Base-by-base conservation (phyloP, 148 eudicot species). In the Beta vulgaris region DNA sequence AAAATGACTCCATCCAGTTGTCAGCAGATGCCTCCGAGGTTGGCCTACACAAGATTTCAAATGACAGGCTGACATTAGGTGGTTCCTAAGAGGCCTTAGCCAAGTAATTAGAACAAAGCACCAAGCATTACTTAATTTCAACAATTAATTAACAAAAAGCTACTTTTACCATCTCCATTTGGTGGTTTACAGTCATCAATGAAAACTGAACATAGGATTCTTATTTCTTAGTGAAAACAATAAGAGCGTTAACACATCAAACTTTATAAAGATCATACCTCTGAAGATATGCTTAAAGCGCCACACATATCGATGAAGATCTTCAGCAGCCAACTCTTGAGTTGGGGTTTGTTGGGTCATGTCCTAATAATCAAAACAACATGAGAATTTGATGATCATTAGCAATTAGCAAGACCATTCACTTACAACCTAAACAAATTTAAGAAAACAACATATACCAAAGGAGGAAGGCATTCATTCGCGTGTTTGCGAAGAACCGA, bases 1-100 rank as follows among this genome's bases (percentile, higher is more conserved):
- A 84, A 95, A 95, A 54, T 96, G 92, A 86, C 98, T 95, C 98
- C 98, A 95, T 71, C 99, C 99, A 19, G 99, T 96, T 46, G 99
- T 96, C 26, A 96, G 91, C 82, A 96, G 83, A 85, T 94, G 98
- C 79, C 98, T 91, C 75, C 91, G 85, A 26, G 98, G 98, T 82
- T 91, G 97, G 57, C 98, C 98, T 93, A 79, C 76, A 74, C 65
- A 44, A 72, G 21, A 7, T 35, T 37, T 68, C 42, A 49, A 64
- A 23, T 40, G 40, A 11, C 16, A 21, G 12, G n/a, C 21, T n/a
- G 7, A 63, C 9, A 12, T 54, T 28, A 63, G 69, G 37, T 60
- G 58, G 60, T 29, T 54, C 18, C 4, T 12, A 8, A 40, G 72
- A 7, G 2, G 44, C 55, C 46, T 25, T n/a, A 28, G 10, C 63